Percentiles rank a stretch among this genome's conserved stretches.
Evolutionary conservation across 805 yeast genomes (phyloP).

Genomic region (Candida coquimbonensis): DNA sequence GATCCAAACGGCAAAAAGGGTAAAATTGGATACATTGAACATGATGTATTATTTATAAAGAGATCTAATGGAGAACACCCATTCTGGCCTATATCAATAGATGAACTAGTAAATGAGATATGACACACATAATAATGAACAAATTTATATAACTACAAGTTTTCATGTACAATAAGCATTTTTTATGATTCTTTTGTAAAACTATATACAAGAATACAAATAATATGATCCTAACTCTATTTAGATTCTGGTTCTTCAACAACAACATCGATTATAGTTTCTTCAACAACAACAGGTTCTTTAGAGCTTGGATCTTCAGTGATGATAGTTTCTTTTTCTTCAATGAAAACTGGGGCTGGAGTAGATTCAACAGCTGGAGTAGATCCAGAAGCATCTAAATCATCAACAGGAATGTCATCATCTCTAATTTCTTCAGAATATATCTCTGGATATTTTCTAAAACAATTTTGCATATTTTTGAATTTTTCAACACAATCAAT

Average conservation of each 20-base stretch:
- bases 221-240: too few relatives aligned
- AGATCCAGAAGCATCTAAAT: slow-evolving; percentile 12
- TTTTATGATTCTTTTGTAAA: not conserved
- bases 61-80: not conserved
- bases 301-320: not conserved
- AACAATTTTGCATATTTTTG: slow-evolving; percentile 88
- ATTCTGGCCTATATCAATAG: slow-evolving; percentile 33
- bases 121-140: too few relatives aligned
- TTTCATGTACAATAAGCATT: not conserved
- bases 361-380: slow-evolving; percentile 4
- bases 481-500: slow-evolving; percentile 90
- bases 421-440: slow-evolving; percentile 88
- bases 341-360: not conserved
- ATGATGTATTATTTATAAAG: slow-evolving; percentile 58
- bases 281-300: not conserved
- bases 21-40: slow-evolving; percentile 42
- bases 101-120: slow-evolving; percentile 15
- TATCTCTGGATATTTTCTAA: slow-evolving; percentile 86
- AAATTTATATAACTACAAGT: too few relatives aligned
- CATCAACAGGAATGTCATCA: slow-evolving; percentile 45
- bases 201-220: not conserved
- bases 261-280: not conserved
- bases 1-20: slow-evolving; percentile 28
- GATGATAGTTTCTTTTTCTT: not conserved
- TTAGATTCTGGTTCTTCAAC: not conserved